Evolutionary conservation across 805 yeast species (phyloP), one percentile per base, ranked within the genome.

Genomic region (Yarrowia phangngaensis): DNA sequence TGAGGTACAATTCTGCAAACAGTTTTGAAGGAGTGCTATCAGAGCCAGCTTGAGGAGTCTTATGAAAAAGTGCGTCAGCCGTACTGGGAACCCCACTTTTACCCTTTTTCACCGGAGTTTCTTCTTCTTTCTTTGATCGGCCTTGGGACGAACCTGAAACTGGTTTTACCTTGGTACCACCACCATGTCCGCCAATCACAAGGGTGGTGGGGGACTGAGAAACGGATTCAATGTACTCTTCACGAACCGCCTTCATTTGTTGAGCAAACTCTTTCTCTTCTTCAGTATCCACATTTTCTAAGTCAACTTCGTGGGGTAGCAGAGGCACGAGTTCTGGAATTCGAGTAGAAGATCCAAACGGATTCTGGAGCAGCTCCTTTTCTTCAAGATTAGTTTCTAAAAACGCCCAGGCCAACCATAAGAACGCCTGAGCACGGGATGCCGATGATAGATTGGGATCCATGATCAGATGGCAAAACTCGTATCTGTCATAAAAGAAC

Each of bases 381-480:
- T 71, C 67, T 1, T 73, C 62, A 54, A 84, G 70, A 52, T 75
- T 73, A 0, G 95, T 84, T 60, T 90, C 96, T 54, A 84, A 67
- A 58, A 82, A 85, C 2, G 85, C 75, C 68, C 86, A 89, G 32
- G 86, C 59, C 27, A 90, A 66, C 97, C 97, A 90, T 52, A 90
- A 64, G 54, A 90, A 80, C 28, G 92, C 71, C 47, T 73, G 67
- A 2, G 86, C 86, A 53, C 95, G 74, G 51, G 78, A 79, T 19
- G 61, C 62, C 3, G 95, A 84, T 50, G 79, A 74, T 30, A 78
- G 73, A 3, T 70, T 67, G 1, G 79, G 65, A 55, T 79, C 75
- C 63, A 85, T 73, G 63, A 90, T 80, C 30, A 89, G 73, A 58
- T 84, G 92, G 69, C 80, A 80, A 56, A 87, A 78, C 34, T 79